Base-by-base conservation (phyloP, 1,284 basidiomycete genomes). In the Ustilago crameri region DNA sequence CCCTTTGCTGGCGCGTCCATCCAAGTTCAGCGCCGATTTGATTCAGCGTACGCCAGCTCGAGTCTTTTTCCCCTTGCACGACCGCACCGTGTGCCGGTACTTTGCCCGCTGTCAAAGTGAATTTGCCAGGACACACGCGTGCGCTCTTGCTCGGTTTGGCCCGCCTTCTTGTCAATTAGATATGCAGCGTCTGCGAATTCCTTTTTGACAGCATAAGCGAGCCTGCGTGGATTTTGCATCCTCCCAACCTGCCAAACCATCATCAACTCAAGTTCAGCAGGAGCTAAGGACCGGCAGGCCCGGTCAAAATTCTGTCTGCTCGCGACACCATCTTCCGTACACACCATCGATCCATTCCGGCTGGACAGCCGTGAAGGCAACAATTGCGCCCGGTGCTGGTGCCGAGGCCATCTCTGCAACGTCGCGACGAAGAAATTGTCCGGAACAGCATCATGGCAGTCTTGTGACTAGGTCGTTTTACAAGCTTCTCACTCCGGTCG, bases 211-310 rank as follows among this genome's bases (percentile, higher is more conserved):
- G 20, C 30, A 30, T 32, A 26, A 37, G 35, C 41, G 41, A 22
- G n/a, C 26, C 17, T 17, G 24, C 23, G 12, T 23, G 7, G 10
- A n/a, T 20, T 24, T 20, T 42, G 41, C 41, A 22, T 42, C 41
- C 18, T 42, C 9, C 12, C 22, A 5, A 12, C 10, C 22, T 23
- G 41, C 20, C 9, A 45, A 22, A 27, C 3, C 43, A 45, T 17
- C 43, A 45, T 45, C 43, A 18, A 27, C 17, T 23, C 23, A 3
- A 23, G 22, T 26, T 30, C 24, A 27, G n/a, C 24, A 15, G 9
- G 43, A 45, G 26, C 43, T 15, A 26, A 7, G 7, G 9, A 27
- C 43, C 43, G 43, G 43, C 43, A 27, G 43, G 41, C 22, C 41
- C 41, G 41, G 41, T 42, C 9, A 18, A 9, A 7, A 18, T 42